Base-by-base conservation (phyloP, 306 rosid species). In the Rubus idaeus region DNA sequence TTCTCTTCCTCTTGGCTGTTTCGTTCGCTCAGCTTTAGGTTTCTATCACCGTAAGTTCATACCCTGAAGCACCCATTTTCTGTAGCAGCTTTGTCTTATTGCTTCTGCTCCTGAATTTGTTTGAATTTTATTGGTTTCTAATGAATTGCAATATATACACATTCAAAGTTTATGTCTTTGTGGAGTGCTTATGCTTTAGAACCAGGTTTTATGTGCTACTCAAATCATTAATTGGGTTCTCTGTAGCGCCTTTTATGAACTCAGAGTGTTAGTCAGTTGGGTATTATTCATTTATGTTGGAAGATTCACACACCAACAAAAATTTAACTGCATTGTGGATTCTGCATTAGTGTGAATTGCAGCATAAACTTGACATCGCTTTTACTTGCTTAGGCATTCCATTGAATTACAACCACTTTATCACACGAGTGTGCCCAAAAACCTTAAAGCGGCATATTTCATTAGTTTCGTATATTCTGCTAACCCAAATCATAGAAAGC, bases 41-140 rank as follows among this genome's bases (percentile, higher is more conserved):
- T 82, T 70, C 74, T 74, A 1, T 83, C 89, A 65, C 83, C 90
- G 88, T 89, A 85, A 70, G 86, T 84, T 55, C 39, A 21, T 37
- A 6, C 23, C 7, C 13, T 12, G 26, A 23, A 23, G 26, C 26
- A 46, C 10, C 51, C 41, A 37, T 49, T 3, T 65, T 20, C 40
- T 39, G 3, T 58, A 2, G 8, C 5, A 42, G 23, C 61, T 64
- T 72, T 26, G 2, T 55, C 41, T 57, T 58, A 17, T 47, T 78
- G 50, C 56, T 20, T 52, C 1, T 77, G 58, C 61, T 80, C 6
- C 21, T 72, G 21, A 65, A 37, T 70, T 80, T 40, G 57, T 64
- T 50, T 84, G 79, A 50, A 18, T 72, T 83, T 47, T 66, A 49
- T 57, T 73, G 75, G n/a, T 64, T 51, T 60, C 47, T 58, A 52